Base-by-base conservation (phyloP, 2,329 filamentous ascomycete species). In the Monilinia polystroma region DNA sequence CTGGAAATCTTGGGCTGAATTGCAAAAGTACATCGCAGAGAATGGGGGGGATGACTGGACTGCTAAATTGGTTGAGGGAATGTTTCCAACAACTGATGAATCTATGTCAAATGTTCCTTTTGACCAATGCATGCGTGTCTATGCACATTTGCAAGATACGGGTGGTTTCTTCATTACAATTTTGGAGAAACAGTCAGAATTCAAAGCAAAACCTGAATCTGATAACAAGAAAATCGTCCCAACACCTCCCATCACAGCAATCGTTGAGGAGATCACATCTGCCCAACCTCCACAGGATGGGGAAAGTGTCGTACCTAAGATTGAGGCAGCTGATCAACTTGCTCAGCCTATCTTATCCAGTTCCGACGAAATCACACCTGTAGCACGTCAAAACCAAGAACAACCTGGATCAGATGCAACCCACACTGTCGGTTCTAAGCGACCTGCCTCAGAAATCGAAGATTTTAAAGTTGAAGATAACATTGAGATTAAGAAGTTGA, bases 101-200 rank as follows among this genome's bases (percentile, higher is more conserved):
- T 38, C 85, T 84, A 62, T 78, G 77, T 52, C 85, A 78, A 75
- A 85, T 79, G 83, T 97, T 32, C 93, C 93, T 20, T 84, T 98
- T 23, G 91, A 97, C 74, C 87, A 90, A 68, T 97, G 94, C 79
- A 93, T 98, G 84, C 87, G 95, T 69, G 88, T 99, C 8, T 99
- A 98, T 77, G 91, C 93, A 45, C 95, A 99, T 78, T 85, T 93
- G 76, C 95, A 99, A 79, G 93, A 99, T 74, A 99, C 95, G 3
- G 95, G 95, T 66, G 94, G 90, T 29, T 99, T 99, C 83, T 99
- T 99, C 81, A 97, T 99, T 76, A 90, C 93, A 0, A 93, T 97
- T 0, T 80, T 99, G 23, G 91, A 97, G 81, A 99, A 99, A 84
- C 89, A 89, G 77, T 85, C 87, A 35, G 95, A 97, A 71, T 93